Conservation (phyloP, 108 stramenopile genomes). For the Cyclostephanos invisitatus region DNA sequence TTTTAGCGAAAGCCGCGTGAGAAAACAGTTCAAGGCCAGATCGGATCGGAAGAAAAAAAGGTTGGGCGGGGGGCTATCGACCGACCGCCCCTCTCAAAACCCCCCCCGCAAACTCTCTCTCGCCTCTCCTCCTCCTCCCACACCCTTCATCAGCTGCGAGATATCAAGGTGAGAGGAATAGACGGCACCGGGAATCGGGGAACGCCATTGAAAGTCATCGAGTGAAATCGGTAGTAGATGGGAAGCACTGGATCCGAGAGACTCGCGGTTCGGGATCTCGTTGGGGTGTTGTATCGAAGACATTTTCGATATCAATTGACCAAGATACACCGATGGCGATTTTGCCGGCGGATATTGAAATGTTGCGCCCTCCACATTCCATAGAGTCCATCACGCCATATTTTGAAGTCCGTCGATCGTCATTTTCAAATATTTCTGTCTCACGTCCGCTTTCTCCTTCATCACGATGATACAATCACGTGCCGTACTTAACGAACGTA, state of each 20-base stretch:
- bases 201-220: no score
- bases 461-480: background rate
- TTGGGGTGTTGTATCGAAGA: no score
- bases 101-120: no score
- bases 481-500: background rate
- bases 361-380: background rate
- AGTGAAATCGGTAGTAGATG: background rate
- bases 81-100: no score
- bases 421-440: background rate
- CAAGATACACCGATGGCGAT: background rate
- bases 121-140: no score
- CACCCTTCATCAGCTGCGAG: no score
- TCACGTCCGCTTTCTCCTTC: background rate
- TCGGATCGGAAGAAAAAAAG: no score
- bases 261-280: background rate
- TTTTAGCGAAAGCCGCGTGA: no score
- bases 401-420: no score
- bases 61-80: no score
- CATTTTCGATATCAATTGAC: background rate
- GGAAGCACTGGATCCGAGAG: background rate
- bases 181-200: background rate
- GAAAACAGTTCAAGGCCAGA: no score
- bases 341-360: background rate
- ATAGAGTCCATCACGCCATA: background rate
- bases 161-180: background rate